Percentiles rank a stretch among this genome's conserved stretches.
These are phyloP conservation scores for Drosera spatulata DNA, from an alignment of 179 eudicot species.

Conservation along the genomic window DNA sequence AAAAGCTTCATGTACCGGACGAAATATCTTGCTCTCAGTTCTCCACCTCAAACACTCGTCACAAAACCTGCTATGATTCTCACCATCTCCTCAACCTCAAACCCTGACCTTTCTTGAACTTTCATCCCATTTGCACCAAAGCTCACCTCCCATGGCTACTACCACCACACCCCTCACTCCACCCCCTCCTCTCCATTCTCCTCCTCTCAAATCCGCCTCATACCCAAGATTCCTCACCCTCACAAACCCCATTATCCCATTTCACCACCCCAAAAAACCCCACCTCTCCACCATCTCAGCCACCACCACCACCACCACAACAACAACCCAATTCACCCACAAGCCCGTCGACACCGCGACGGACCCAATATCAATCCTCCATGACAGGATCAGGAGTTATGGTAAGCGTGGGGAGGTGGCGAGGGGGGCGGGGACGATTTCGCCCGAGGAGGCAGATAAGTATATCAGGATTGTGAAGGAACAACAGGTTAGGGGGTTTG, in stretches of 20 bases:
- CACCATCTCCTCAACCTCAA: no score
- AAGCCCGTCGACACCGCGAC: constrained; percentile 11
- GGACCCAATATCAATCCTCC: constrained; percentile 50
- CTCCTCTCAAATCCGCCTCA: not conserved
- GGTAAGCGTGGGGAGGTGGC: constrained; percentile 33
- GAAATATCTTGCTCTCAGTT: no score
- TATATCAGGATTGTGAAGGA: constrained; percentile 69
- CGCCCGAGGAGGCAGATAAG: constrained; percentile 63
- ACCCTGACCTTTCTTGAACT: no score
- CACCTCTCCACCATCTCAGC: constrained; percentile 14
- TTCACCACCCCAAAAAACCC: constrained; percentile 12
- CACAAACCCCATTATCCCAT: constrained; percentile 12
- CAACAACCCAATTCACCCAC: constrained; percentile 7
- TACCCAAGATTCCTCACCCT: constrained; percentile 10
- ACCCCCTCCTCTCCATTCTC: no score
- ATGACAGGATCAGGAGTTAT: constrained; percentile 58
- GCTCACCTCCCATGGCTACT: no score
- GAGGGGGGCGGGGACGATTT: constrained; percentile 39
- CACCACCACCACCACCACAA: constrained; percentile 17
- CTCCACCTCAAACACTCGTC: no score
- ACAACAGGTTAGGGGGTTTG: constrained; percentile 80
- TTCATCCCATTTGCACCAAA: no score
- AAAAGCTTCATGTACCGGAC: no score
- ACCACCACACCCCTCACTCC: no score
- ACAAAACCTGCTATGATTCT: no score